Evolutionary conservation across 768 basidiomycete genomes (phyloP), one percentile per base, ranked within the genome.

Genomic region (Cantharellus cinnabarinus): DNA sequence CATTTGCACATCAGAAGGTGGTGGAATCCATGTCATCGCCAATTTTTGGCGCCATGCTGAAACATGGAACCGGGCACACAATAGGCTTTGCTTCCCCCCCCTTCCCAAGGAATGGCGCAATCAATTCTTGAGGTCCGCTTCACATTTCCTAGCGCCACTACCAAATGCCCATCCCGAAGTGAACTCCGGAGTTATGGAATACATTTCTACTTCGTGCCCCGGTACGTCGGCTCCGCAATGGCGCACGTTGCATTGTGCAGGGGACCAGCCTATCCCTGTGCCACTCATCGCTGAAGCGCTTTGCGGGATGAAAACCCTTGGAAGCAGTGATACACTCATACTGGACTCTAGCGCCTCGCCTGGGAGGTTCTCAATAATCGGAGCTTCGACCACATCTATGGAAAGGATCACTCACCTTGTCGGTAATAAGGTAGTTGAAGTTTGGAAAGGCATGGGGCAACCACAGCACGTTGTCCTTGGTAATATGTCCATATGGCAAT

Each of bases 291-390:
- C 80, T 67, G 82, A 88, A 64, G 63, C 75, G 40, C 73, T 85
- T 15, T 81, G 79, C 35, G 85, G 75, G 15, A 66, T 14, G 10
- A 35, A 54, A 10, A 37, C 10, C 10, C 52, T 38, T 20, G 80
- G 84, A 56, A 65, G 69, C 34, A 70, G 73, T n/a, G 78, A 78
- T 4, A 88, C 87, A 60, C 79, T 79, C 37, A 69, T 85, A 55
- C 75, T 89, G 20, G 85, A 89, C 61, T 89, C 86, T 29, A 83
- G 83, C 5, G 78, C 85, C 14, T 72, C 77, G 59, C 85, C 86
- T 10, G 86, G 86, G 38, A 76, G 79, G 42, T 86, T 75, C 65
- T 80, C 84, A 39, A 83, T 89, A 62, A 73, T 89, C 40, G 85
- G 77, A 5, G 79, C 77, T 57, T 69, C 83, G n/a, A 69, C 71